phyloP scores from a whole-genome alignment of 768 basidiomycete genomes.

The Clavulina sp. region DNA sequence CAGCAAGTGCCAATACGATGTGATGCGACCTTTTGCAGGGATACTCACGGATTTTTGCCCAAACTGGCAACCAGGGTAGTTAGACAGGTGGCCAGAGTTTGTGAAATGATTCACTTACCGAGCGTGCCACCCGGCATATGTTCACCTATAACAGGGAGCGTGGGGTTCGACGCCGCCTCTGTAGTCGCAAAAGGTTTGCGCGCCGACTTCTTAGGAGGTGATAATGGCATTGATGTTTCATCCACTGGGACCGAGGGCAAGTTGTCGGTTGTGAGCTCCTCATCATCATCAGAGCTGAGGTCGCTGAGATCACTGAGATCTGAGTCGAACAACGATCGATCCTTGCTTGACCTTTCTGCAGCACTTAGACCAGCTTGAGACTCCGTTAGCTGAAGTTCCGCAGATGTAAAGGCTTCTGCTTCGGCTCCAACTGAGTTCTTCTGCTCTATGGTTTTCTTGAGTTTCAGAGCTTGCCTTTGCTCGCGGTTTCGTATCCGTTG shows the following conservation, averaged over 20 bases:
- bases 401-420: too few species aligned
- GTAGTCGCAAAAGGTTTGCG: background rate
- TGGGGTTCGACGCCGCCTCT: background rate
- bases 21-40: background rate
- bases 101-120: conserved; percentile 26
- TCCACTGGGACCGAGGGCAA: background rate
- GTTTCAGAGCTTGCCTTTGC: background rate
- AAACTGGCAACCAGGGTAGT: conserved; percentile 32
- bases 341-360: background rate
- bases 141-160: background rate
- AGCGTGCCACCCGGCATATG: conserved; percentile 34
- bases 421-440: background rate
- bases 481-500: background rate
- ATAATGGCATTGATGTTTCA: background rate
- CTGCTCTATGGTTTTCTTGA: background rate
- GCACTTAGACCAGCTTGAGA: background rate
- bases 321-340: background rate
- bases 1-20: background rate
- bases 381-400: too few species aligned
- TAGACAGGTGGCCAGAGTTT: background rate
- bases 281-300: conserved; percentile 4
- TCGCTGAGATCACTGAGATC: conserved; percentile 10
- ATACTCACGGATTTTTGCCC: conserved; percentile 59
- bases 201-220: too few species aligned
- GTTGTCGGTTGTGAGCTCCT: background rate